phyloP scores from a whole-genome alignment of 2,329 filamentous ascomycete species.

The Aspergillus pseudotamarii region DNA sequence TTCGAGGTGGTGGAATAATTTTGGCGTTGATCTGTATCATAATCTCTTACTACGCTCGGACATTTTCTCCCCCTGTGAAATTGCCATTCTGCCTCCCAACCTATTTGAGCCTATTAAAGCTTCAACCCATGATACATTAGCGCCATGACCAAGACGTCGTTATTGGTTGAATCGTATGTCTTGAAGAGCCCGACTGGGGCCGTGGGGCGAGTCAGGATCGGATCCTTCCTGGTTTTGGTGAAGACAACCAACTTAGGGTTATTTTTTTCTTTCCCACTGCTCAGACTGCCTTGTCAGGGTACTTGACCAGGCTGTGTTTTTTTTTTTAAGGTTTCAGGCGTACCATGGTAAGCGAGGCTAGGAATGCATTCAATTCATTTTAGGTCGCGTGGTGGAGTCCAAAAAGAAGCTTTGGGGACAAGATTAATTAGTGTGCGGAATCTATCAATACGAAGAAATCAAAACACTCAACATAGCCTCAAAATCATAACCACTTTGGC shows the following conservation, averaged over 20 bases:
- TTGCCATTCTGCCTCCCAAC: not conserved
- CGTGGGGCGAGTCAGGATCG: not conserved
- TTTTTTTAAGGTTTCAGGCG: not conserved
- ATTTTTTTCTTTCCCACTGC: no score
- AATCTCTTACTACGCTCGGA: not conserved
- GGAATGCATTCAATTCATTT: not conserved
- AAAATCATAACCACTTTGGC: not conserved
- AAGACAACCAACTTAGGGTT: no score
- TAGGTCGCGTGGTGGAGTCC: not conserved
- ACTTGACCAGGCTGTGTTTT: no score
- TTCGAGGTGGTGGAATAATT: constrained; percentile 29
- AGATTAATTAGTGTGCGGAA: no score
- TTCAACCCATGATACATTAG: not conserved
- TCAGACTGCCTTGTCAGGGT: not conserved
- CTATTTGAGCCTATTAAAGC: not conserved
- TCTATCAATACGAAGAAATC: not conserved
- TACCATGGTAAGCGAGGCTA: not conserved
- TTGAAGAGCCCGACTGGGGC: not conserved
- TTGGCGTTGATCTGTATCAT: not conserved
- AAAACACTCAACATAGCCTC: not conserved
- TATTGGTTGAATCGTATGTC: not conserved
- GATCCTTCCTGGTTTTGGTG: no score
- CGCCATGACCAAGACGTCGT: not conserved
- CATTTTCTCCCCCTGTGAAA: no score
- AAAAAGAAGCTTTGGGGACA: not conserved